Conservation (phyloP, 371 early-diverging fungal species). For the Apophysomyces variabilis region DNA sequence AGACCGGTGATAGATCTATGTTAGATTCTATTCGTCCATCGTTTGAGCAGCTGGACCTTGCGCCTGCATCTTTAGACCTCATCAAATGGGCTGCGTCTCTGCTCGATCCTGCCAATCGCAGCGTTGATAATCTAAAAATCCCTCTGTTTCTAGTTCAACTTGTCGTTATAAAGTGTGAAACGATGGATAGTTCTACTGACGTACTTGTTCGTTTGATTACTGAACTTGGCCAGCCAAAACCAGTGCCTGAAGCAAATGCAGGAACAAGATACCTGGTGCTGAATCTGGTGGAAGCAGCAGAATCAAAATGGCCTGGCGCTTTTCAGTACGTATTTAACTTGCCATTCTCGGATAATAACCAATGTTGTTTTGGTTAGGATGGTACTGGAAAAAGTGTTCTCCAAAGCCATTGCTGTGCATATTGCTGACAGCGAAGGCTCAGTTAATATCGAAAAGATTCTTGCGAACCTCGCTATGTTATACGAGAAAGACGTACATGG, state of each 20-base stretch:
- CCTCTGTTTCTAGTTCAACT: constrained; percentile 44
- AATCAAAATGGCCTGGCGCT: constrained; percentile 44
- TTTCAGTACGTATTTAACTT: constrained; percentile 29
- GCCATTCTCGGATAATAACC: background rate
- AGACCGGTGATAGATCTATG: constrained; percentile 43
- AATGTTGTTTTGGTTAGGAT: constrained; percentile 16
- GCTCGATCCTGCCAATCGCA: constrained; percentile 18
- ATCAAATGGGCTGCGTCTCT: constrained; percentile 39
- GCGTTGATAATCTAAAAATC: constrained; percentile 36
- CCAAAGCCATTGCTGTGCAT: constrained; percentile 48
- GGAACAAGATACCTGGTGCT: constrained; percentile 36
- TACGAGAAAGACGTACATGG: constrained; percentile 28
- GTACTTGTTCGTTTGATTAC: constrained; percentile 42
- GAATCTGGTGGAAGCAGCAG: constrained; percentile 36
- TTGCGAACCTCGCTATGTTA: constrained; percentile 40
- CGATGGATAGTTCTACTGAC: constrained; percentile 25
- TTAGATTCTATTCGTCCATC: constrained; percentile 41
- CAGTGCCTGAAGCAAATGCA: constrained; percentile 14
- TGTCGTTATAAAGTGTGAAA: constrained; percentile 23
- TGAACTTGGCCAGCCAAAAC: constrained; percentile 21
- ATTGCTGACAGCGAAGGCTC: constrained; percentile 44
- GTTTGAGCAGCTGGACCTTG: constrained; percentile 37
- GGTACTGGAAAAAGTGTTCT: constrained; percentile 41
- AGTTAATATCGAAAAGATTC: constrained; percentile 41
- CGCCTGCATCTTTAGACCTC: constrained; percentile 43